phyloP scores from a whole-genome alignment of 495 filamentous ascomycete genomes.

The Aspergillus asperescens region DNA sequence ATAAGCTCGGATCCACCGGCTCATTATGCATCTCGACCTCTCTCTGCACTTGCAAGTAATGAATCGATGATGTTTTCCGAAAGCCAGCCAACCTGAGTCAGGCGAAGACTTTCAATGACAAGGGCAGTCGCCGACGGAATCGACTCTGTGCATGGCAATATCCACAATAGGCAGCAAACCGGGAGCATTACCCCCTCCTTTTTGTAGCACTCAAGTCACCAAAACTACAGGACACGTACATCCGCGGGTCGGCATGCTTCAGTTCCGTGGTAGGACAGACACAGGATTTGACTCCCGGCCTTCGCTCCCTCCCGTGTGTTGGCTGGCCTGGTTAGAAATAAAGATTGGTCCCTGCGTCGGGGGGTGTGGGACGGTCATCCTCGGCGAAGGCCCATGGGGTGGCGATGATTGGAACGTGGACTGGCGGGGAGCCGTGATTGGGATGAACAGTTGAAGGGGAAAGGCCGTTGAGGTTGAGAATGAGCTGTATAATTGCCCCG shows the following conservation, averaged over 20 bases:
- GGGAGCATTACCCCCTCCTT: too few species aligned
- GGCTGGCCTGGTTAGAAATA: constrained; percentile 4
- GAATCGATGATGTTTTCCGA: too few species aligned
- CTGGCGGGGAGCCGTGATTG: not conserved
- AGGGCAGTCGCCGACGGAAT: too few species aligned
- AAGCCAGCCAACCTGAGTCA: too few species aligned
- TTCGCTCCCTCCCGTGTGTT: not conserved
- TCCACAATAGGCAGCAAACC: too few species aligned
- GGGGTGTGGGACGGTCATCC: constrained; percentile 9
- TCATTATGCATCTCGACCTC: too few species aligned
- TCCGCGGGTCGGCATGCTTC: constrained; percentile 8
- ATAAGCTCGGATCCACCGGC: constrained; percentile 2
- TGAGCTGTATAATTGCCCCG: not conserved
- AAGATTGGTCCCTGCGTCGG: constrained; percentile 13
- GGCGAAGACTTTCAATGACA: too few species aligned
- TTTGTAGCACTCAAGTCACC: too few species aligned
- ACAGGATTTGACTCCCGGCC: too few species aligned
- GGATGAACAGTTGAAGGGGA: not conserved
- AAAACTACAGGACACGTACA: constrained; percentile 4
- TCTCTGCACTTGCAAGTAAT: too few species aligned
- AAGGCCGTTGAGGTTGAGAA: not conserved
- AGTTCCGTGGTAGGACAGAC: constrained; percentile 9
- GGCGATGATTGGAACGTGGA: not conserved
- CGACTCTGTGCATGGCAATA: too few species aligned
- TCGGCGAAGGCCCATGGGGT: not conserved